A percentile compares a stretch with the other conserved stretches of the same genome.
Evolutionary conservation across 202 grass and related monocot species (phyloP).

Genomic region (Zoysia matrella): DNA sequence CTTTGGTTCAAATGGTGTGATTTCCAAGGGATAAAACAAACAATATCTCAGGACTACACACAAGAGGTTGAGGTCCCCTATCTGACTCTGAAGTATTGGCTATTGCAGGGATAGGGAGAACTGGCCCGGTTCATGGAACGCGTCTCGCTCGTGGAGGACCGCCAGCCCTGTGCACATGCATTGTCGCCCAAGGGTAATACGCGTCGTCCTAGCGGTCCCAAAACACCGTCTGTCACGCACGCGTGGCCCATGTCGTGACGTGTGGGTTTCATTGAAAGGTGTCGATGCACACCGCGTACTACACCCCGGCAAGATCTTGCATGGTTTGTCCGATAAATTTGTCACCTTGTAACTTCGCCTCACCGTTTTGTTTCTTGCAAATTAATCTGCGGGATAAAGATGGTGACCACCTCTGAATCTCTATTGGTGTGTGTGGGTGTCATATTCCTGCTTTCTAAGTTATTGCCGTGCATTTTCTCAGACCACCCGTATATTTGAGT

Average conservation of each 20-base stretch:
- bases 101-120: too few species aligned
- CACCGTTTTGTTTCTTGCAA: neutral
- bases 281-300: neutral
- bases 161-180: neutral
- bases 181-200: neutral
- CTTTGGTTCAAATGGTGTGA: neutral
- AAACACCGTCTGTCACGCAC: neutral
- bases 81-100: too few species aligned
- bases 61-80: neutral
- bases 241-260: conserved; percentile 12
- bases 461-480: too few species aligned
- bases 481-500: too few species aligned
- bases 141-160: conserved; percentile 3
- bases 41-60: neutral
- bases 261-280: too few species aligned
- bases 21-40: neutral
- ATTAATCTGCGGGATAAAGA: neutral
- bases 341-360: neutral
- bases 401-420: neutral
- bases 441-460: neutral
- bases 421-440: neutral
- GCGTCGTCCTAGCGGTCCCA: conserved; percentile 8
- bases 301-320: neutral
- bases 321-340: conserved; percentile 35
- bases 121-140: conserved; percentile 11